Evolutionary conservation across 1,139 yeast species (phyloP).

Genomic region (Hemisphaericaspora subhashii): DNA sequence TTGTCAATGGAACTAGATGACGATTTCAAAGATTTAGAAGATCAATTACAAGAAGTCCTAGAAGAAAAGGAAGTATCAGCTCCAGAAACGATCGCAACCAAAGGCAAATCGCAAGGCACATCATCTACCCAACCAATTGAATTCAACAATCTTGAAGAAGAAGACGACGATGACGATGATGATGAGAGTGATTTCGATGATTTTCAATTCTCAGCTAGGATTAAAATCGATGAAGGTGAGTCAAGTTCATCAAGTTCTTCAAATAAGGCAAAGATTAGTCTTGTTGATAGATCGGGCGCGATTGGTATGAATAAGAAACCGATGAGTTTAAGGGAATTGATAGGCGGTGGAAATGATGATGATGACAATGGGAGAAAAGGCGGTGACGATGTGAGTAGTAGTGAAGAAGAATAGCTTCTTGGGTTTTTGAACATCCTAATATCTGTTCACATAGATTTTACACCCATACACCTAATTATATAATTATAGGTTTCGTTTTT

Average conservation of each 20-base stretch:
- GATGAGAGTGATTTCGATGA: constrained; percentile 34
- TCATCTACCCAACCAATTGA: neutral
- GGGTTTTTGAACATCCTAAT: neutral
- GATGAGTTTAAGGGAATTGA: constrained; percentile 40
- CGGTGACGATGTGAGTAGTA: constrained; percentile 35
- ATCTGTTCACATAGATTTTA: too few relatives aligned
- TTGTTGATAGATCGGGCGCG: constrained; percentile 2
- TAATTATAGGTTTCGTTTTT: too few relatives aligned
- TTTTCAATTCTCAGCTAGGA: constrained; percentile 20
- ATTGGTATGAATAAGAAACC: constrained; percentile 22
- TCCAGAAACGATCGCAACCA: neutral
- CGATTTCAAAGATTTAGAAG: constrained; percentile 47
- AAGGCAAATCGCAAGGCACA: constrained; percentile 2
- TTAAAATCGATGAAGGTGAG: constrained; percentile 28
- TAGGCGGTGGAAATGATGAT: constrained; percentile 26
- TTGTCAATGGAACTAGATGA: constrained; percentile 30
- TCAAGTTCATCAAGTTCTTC: constrained; percentile 2
- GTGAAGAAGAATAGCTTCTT: constrained; percentile 36
- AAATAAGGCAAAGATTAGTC: too few relatives aligned
- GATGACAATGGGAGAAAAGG: constrained; percentile 7
- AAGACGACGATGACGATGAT: constrained; percentile 30
- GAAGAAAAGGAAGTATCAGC: constrained; percentile 23
- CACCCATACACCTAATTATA: too few relatives aligned
- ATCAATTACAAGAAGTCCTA: constrained; percentile 44
- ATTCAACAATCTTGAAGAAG: constrained; percentile 6